Conservation (phyloP, 495 filamentous ascomycete genomes). For the Penicillium odoratum region DNA sequence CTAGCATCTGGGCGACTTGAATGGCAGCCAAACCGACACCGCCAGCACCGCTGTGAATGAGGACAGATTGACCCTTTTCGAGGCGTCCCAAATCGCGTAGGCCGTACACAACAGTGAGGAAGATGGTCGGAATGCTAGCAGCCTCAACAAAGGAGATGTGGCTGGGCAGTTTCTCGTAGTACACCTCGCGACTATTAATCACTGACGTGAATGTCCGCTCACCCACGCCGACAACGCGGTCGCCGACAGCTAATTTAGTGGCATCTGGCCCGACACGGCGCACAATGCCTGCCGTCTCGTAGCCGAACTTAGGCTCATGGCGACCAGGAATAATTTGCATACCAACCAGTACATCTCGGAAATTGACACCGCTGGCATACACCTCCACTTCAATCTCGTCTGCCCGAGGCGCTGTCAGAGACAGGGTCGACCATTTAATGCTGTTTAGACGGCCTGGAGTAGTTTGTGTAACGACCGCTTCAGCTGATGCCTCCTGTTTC, state of each 20-base stretch:
- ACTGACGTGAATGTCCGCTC: too few relatives aligned
- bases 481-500: too few relatives aligned
- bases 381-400: conserved; percentile 36
- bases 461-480: neutral
- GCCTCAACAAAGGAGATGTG: too few relatives aligned
- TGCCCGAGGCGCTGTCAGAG: conserved; percentile 8
- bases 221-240: conserved; percentile 33
- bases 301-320: conserved; percentile 35
- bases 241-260: conserved; percentile 31
- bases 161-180: too few relatives aligned
- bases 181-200: conserved; percentile 18
- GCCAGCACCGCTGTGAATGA: conserved; percentile 25
- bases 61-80: conserved; percentile 13
- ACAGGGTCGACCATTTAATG: conserved; percentile 33
- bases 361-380: conserved; percentile 30
- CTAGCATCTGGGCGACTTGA: conserved; percentile 21
- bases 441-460: neutral
- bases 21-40: conserved; percentile 30
- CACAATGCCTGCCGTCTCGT: conserved; percentile 44
- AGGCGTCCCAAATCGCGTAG: conserved; percentile 21
- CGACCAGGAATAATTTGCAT: neutral
- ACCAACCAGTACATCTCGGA: conserved; percentile 8
- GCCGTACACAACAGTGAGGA: too few relatives aligned
- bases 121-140: too few relatives aligned
- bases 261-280: conserved; percentile 28